Base-by-base conservation (phyloP, 2,329 filamentous ascomycete genomes). In the Coniochaeta sp. region DNA sequence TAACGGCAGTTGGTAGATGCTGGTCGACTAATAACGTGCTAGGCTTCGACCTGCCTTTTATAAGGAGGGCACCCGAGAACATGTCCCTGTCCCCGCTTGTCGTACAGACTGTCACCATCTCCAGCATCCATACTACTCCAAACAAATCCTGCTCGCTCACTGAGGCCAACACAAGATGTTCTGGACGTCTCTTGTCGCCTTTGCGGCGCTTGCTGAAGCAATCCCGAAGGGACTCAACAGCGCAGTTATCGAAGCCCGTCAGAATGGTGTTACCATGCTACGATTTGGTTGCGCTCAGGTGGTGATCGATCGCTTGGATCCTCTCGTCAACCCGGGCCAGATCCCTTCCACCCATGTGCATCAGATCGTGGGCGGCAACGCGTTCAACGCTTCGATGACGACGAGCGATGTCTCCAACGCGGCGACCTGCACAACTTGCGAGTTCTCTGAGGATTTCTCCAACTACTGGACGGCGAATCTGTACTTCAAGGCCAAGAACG, bases 311-410 rank as follows among this genome's bases (percentile, higher is more conserved):
- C 66, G 72, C 0, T 64, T 73, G 28, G 72, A 73, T 62, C 72
- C 71, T 4, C 66, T 73, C 7, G 72, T 73, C 52, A 73, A 73
- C 65, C 71, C 71, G 5, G 82, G 82, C 4, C 59, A 64, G 16
- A 73, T 82, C 47, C 79, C 82, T 4, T 77, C 81, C 5, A 70
- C 73, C 6, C 83, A 86, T 70, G 75, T 83, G 9, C 84, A 86
- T 67, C 82, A 80, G 57, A 80, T 86, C 60, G 77, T 81, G 60
- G 83, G 85, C 58, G 75, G 75, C 9, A 75, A 78, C 62, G 71
- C 72, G 1, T 78, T 78, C 71, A 77, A 77, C 62, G 71, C 73
- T 1, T 71, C 74, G 40, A 77, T 78, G 75, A 72, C 72, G 19
- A 71, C 70, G 16, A 67, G 65, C 44, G 71, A 73, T 58, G 66